Percentiles rank a stretch among this genome's conserved stretches.
phyloP scores from a whole-genome alignment of 257 asterid genomes.

The Handroanthus guayacan region DNA sequence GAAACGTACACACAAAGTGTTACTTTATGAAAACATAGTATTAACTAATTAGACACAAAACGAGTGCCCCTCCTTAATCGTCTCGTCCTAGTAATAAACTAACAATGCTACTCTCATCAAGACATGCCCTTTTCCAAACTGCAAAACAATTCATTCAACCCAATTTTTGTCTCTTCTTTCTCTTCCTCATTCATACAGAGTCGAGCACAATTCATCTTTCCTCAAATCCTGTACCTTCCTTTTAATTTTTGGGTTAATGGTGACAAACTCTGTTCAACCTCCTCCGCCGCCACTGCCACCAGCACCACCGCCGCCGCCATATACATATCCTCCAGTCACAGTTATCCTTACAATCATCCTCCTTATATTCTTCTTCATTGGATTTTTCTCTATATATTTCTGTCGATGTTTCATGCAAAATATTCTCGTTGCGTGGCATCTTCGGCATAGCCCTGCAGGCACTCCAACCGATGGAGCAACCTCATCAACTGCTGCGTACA shows the following conservation, averaged over 20 bases:
- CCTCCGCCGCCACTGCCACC: conserved; percentile 39
- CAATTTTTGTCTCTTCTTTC: conserved; percentile 34
- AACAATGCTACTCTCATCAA: conserved; percentile 24
- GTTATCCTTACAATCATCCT: conserved; percentile 65
- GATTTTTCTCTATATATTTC: conserved; percentile 74
- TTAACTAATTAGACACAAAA: conserved; percentile 9
- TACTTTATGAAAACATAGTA: too few species aligned
- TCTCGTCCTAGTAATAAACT: conserved; percentile 24
- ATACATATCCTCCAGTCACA: conserved; percentile 65
- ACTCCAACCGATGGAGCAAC: conserved; percentile 44
- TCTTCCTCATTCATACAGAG: conserved; percentile 31
- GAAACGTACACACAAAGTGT: too few species aligned
- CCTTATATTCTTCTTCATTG: conserved; percentile 66
- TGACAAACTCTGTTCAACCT: conserved; percentile 47
- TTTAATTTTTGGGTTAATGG: conserved; percentile 48
- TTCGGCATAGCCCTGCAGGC: conserved; percentile 44
- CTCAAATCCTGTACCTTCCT: conserved; percentile 24
- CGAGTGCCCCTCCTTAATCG: conserved; percentile 44
- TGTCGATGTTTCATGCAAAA: conserved; percentile 77
- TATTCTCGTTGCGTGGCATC: conserved; percentile 61
- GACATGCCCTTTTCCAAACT: conserved; percentile 30
- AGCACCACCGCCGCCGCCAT: conserved; percentile 27
- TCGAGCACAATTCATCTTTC: conserved; percentile 15
- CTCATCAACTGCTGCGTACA: neutral
- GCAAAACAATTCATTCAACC: conserved; percentile 31